phyloP scores from a whole-genome alignment of 768 basidiomycete species.

The Auricularia sp. region DNA sequence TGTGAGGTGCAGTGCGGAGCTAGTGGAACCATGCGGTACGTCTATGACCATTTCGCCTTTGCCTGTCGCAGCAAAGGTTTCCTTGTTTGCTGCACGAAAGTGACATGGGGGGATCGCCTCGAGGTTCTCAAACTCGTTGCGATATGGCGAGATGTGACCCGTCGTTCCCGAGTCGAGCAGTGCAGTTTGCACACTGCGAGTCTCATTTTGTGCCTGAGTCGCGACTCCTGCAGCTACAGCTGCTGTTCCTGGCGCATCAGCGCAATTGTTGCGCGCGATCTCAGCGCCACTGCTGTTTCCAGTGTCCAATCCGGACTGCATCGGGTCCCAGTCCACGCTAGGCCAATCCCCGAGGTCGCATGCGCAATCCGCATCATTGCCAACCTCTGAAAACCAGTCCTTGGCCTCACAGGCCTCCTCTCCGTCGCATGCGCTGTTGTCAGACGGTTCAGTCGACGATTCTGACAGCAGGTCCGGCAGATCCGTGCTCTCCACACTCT shows the following conservation, averaged over 20 bases:
- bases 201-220: not conserved
- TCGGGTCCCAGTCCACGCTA: not conserved
- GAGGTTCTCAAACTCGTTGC: conserved; percentile 13
- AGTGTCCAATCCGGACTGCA: fast-evolving
- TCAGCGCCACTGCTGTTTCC: not conserved
- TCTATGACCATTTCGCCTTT: conserved; percentile 23
- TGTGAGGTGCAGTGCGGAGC: conserved; percentile 18
- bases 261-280: no score
- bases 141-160: conserved; percentile 23
- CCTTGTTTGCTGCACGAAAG: not conserved
- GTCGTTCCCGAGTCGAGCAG: conserved; percentile 24
- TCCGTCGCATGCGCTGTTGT: not conserved
- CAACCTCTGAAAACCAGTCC: conserved; percentile 6
- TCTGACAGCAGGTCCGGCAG: not conserved
- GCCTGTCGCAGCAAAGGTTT: conserved; percentile 21
- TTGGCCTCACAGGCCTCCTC: no score
- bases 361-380: not conserved
- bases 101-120: not conserved
- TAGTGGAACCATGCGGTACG: conserved; percentile 24
- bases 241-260: no score
- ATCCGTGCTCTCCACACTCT: not conserved
- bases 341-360: not conserved
- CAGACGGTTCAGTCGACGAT: not conserved
- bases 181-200: not conserved
- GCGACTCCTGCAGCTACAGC: not conserved